Evolutionary conservation across 306 rosid genomes (phyloP).

Genomic region (Luffa acutangula): DNA sequence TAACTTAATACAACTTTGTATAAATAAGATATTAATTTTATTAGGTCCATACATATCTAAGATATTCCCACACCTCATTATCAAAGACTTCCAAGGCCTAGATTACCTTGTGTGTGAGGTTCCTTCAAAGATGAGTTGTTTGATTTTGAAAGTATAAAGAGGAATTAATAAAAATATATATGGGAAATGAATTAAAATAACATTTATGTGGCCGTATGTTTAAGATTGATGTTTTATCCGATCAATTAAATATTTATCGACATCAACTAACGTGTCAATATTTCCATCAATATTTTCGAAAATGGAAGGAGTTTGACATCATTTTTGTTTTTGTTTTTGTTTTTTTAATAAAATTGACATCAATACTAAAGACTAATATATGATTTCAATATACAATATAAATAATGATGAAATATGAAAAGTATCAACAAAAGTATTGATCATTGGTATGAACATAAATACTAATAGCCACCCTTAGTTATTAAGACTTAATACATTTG

Average conservation of each 20-base stretch:
- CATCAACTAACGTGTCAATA: neutral
- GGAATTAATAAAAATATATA: neutral
- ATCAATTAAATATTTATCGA: neutral
- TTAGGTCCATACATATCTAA: neutral
- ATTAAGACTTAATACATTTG: too few species aligned
- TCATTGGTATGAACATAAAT: too few species aligned
- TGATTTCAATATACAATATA: neutral
- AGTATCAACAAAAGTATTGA: too few species aligned
- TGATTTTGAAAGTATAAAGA: neutral
- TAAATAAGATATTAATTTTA: neutral
- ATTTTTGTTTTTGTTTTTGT: too few species aligned
- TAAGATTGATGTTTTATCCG: neutral
- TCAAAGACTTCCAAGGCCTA: neutral
- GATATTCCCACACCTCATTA: neutral
- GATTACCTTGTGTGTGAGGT: neutral
- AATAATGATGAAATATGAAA: too few species aligned
- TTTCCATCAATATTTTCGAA: neutral
- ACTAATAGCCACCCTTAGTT: too few species aligned
- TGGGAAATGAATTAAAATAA: neutral
- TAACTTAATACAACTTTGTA: neutral
- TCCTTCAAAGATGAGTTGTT: neutral
- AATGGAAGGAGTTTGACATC: neutral
- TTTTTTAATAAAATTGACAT: neutral
- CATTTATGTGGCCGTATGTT: neutral
- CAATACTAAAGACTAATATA: neutral